phyloP scores from a whole-genome alignment of 139 green algal species.

The Limnomonas spitsbergensis region DNA sequence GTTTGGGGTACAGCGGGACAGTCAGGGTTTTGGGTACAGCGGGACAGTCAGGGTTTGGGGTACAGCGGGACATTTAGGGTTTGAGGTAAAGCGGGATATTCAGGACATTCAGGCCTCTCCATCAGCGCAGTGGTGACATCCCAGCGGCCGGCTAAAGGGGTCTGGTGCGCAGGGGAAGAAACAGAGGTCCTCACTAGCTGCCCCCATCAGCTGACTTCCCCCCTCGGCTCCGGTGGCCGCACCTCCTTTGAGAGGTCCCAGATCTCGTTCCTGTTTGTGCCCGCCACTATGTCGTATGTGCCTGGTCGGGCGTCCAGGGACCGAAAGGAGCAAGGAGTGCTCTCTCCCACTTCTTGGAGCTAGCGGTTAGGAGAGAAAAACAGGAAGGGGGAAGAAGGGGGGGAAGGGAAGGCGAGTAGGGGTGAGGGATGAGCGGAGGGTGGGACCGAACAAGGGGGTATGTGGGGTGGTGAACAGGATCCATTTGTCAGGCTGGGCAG shows the following conservation, averaged over 20 bases:
- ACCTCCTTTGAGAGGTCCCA: conserved; percentile 23
- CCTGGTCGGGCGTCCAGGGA: conserved; percentile 42
- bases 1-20: background rate
- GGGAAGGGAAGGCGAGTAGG: no score
- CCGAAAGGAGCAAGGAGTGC: conserved; percentile 37
- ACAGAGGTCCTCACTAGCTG: no score
- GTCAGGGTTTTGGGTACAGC: conserved; percentile 29
- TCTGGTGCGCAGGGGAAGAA: no score
- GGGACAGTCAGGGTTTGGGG: conserved; percentile 16
- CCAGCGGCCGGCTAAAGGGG: no score
- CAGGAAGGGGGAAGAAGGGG: background rate
- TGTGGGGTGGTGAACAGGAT: no score
- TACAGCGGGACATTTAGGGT: background rate
- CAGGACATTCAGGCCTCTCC: no score
- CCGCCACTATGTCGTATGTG: conserved; percentile 40
- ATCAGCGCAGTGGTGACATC: no score
- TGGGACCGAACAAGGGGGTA: no score
- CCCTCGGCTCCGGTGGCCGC: no score
- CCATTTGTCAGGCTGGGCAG: no score
- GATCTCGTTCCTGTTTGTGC: conserved; percentile 31
- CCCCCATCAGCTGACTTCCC: no score
- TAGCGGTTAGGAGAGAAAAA: conserved; percentile 9
- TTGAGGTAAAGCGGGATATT: background rate
- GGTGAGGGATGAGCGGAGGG: no score
- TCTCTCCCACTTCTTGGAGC: conserved; percentile 47